Base-by-base conservation (phyloP, 345 rosid species). In the Melastoma malabathricum region DNA sequence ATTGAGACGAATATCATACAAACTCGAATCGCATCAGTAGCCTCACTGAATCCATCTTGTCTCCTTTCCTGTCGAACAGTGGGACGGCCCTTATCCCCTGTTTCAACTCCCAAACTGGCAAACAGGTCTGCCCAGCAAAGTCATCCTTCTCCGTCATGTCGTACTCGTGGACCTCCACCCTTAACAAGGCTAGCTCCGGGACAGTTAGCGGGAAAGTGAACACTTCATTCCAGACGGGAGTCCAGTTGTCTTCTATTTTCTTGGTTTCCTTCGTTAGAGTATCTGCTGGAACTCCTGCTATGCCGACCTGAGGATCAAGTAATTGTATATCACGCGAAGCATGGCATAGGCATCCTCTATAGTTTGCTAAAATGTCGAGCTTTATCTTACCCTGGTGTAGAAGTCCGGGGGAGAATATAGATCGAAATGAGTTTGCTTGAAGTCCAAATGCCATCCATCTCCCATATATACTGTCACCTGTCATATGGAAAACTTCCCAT, bases 331-430 rank as follows among this genome's bases (percentile, higher is more conserved):
- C 41, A 8, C 41, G 12, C 9, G 12, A 34, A 34, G 41, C 41
- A 34, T 12, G 12, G 2, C 12, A 34, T 34, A 34, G 41, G 12
- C 12, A 34, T 34, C 41, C 41, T 6, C 3, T 6, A 12, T 34
- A 34, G 12, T 22, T 34, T 9, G 41, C 41, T 9, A 34, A 34
- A 8, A 34, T 12, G 9, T 34, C 41, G 12, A 34, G 41, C 41
- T 34, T 22, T 5, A 34, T 2, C 72, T 72, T 76, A 72, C 98
- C 67, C 72, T 74, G 22, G 74, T 56, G 44, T 72, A 84, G 70
- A 92, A 84, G 66, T 92, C 93, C 0, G 96, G 96, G 7, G 98
- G 92, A 15, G 98, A 86, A 65, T 56, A 90, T 16, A 59, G 66
- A 67, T 90, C 94, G 50, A 90, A 90, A 52, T 78, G 73, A 13